phyloP scores from a whole-genome alignment of 352 stramenopile species.

The Globisporangium recalcitrans region DNA sequence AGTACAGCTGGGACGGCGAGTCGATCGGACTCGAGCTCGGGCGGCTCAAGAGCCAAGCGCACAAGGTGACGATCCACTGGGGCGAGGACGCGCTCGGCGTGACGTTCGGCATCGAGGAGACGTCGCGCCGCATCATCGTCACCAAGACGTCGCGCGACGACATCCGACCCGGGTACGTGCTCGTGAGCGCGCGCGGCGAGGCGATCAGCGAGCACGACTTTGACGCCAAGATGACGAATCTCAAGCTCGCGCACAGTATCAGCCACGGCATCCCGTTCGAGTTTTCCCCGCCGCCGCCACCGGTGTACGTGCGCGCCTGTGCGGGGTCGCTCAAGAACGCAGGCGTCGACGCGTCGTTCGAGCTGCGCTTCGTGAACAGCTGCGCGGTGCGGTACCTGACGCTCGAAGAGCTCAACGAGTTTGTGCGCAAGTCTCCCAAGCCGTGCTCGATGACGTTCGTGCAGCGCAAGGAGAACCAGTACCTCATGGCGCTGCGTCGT shows the following conservation, averaged over 20 bases:
- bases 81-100: conserved; percentile 44
- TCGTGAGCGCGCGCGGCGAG: conserved; percentile 40
- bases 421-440: conserved; percentile 51
- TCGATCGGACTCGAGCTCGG: conserved; percentile 55
- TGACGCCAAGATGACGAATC: conserved; percentile 37
- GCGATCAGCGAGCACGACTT: conserved; percentile 49
- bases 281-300: conserved; percentile 47
- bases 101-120: conserved; percentile 71
- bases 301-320: conserved; percentile 52
- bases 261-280: conserved; percentile 50
- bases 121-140: conserved; percentile 60
- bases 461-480: conserved; percentile 45
- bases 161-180: conserved; percentile 50
- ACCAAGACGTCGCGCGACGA: conserved; percentile 51
- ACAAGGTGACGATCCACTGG: conserved; percentile 36
- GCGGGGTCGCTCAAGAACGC: conserved; percentile 33
- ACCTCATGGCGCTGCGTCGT: conserved; percentile 28
- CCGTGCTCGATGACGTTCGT: conserved; percentile 60
- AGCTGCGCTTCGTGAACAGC: conserved; percentile 55
- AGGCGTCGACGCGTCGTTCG: conserved; percentile 55
- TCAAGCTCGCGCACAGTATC: conserved; percentile 48
- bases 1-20: conserved; percentile 50
- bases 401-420: conserved; percentile 58
- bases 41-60: conserved; percentile 27
- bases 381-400: conserved; percentile 51